These are phyloP conservation scores for Fusarium mangiferae DNA, from an alignment of 2,329 filamentous ascomycete genomes.

Conservation along the genomic window DNA sequence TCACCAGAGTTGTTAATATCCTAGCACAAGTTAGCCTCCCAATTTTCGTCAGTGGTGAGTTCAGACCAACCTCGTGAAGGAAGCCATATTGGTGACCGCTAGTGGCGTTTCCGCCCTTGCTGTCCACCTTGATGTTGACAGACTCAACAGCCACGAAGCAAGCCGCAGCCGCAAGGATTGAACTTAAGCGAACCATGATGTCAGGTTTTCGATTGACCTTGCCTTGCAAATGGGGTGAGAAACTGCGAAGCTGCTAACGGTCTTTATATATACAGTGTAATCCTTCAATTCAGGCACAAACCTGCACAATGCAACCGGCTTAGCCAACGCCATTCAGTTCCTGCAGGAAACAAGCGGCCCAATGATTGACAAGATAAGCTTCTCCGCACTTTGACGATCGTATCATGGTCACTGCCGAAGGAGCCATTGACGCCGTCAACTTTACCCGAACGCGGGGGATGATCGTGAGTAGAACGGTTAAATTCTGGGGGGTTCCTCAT, in stretches of 20 bases:
- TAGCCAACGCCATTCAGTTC: background rate
- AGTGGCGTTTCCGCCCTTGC: slow-evolving; percentile 54
- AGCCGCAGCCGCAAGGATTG: slow-evolving; percentile 28
- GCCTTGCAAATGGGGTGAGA: background rate
- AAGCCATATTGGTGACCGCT: slow-evolving; percentile 59
- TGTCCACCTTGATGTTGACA: slow-evolving; percentile 51
- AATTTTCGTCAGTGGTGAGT: fast-evolving
- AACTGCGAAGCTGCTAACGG: background rate
- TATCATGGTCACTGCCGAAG: slow-evolving; percentile 9
- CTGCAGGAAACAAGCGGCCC: slow-evolving; percentile 27
- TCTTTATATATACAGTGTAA: slow-evolving; percentile 10
- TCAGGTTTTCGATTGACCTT: background rate
- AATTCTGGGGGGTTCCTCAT: slow-evolving; percentile 24
- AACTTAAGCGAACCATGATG: slow-evolving; percentile 34
- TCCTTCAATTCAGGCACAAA: background rate
- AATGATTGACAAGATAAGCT: background rate
- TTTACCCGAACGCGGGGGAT: slow-evolving; percentile 25
- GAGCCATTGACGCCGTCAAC: background rate
- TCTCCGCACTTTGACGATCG: slow-evolving; percentile 33
- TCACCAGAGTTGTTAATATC: slow-evolving; percentile 77
- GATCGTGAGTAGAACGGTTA: slow-evolving; percentile 4
- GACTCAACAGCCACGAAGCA: slow-evolving; percentile 36
- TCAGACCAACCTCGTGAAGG: slow-evolving; percentile 53
- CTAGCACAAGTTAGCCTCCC: slow-evolving; percentile 42
- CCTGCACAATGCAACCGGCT: background rate